These are phyloP conservation scores for Vaccinium macrocarpon DNA, from an alignment of 148 eudicot genomes.

Conservation along the genomic window DNA sequence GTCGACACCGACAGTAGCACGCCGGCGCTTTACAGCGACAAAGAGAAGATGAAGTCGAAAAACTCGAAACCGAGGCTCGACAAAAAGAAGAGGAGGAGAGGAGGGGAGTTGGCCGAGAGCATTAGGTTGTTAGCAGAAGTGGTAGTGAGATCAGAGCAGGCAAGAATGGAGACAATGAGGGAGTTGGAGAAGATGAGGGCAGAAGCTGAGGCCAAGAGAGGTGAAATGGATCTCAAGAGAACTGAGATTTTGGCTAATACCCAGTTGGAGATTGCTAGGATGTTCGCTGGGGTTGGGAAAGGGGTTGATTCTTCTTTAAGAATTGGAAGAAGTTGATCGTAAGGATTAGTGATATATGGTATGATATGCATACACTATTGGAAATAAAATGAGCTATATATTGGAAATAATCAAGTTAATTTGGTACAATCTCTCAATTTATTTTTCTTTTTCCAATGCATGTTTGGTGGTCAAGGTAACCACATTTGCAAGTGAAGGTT, in stretches of 20 bases:
- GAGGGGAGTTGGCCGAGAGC: constrained; percentile 61
- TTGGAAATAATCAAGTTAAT: background rate
- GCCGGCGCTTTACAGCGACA: constrained; percentile 48
- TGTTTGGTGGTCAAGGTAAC: background rate
- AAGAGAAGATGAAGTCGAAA: constrained; percentile 31
- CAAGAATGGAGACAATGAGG: constrained; percentile 67
- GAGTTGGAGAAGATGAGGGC: constrained; percentile 85
- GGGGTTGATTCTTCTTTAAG: constrained; percentile 50
- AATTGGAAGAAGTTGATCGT: constrained; percentile 40
- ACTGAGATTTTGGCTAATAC: constrained; percentile 87
- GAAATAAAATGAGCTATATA: background rate
- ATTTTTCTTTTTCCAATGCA: background rate
- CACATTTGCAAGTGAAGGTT: background rate
- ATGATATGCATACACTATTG: background rate
- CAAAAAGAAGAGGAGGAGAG: constrained; percentile 35
- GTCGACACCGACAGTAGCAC: constrained; percentile 72
- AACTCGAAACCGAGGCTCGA: constrained; percentile 20
- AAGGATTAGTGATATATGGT: background rate
- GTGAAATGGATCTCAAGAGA: constrained; percentile 70
- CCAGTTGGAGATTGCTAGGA: constrained; percentile 80
- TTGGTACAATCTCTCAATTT: background rate
- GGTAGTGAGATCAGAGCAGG: constrained; percentile 59
- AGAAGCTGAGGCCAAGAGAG: constrained; percentile 76
- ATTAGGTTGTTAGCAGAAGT: constrained; percentile 73
- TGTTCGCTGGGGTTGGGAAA: constrained; percentile 58